Conservation (phyloP, 805 yeast species). For the Candida nemodendra region DNA sequence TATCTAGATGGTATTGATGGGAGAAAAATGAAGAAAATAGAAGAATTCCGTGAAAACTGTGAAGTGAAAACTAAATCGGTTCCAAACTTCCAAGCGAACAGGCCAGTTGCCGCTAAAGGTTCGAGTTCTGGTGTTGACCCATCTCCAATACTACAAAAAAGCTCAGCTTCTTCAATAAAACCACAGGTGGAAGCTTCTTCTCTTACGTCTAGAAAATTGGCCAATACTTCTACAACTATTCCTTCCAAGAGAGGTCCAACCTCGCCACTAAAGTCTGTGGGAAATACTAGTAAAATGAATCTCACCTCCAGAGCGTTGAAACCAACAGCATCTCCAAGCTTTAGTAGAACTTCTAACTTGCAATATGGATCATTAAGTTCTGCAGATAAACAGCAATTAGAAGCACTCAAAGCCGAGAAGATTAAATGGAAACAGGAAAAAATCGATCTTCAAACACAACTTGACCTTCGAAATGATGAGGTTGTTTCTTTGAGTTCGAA, state of each 20-base stretch:
- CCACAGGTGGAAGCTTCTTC: slow-evolving; percentile 8
- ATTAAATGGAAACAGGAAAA: slow-evolving; percentile 42
- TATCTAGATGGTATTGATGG: slow-evolving; percentile 71
- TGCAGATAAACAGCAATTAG: slow-evolving; percentile 45
- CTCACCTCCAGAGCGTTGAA: slow-evolving; percentile 29
- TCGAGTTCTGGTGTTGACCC: neutral
- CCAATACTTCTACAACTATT: slow-evolving; percentile 27
- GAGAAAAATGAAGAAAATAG: slow-evolving; percentile 63
- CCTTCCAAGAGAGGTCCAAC: slow-evolving; percentile 72
- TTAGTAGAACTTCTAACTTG: slow-evolving; percentile 18
- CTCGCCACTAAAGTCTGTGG: slow-evolving; percentile 55
- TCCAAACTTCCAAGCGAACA: slow-evolving; percentile 1
- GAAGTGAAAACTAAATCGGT: slow-evolving; percentile 46
- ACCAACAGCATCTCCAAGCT: slow-evolving; percentile 15
- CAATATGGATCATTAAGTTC: slow-evolving; percentile 15
- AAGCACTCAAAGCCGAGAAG: slow-evolving; percentile 53
- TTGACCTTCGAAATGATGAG: slow-evolving; percentile 31
- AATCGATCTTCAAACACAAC: slow-evolving; percentile 28
- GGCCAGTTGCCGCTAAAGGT: slow-evolving; percentile 1
- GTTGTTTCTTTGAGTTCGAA: slow-evolving; percentile 34
- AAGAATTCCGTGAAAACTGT: slow-evolving; percentile 54
- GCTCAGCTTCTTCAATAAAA: slow-evolving; percentile 4
- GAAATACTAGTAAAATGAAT: slow-evolving; percentile 20
- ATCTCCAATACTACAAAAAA: slow-evolving; percentile 2
- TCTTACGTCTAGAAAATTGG: slow-evolving; percentile 13